Evolutionary conservation across 208 protist genomes (phyloP).

Genomic region (Crithidia expoeki): DNA sequence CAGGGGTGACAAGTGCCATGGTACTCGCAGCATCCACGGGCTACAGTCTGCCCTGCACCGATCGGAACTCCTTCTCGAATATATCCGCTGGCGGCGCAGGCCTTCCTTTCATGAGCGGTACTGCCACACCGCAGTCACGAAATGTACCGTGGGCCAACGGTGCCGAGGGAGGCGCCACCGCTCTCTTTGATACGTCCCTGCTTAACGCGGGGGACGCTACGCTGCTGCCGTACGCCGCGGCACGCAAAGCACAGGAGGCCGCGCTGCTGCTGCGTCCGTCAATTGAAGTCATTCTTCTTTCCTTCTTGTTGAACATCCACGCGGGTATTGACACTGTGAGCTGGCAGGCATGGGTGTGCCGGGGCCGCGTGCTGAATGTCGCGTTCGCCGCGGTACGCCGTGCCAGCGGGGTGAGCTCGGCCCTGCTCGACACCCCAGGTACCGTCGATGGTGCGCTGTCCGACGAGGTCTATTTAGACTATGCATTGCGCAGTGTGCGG

Average conservation of each 20-base stretch:
- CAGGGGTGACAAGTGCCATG: constrained; percentile 13
- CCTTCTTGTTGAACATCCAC: constrained; percentile 58
- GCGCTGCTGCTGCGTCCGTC: constrained; percentile 57
- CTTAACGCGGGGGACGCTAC: constrained; percentile 3
- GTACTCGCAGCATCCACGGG: constrained; percentile 12
- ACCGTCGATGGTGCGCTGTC: constrained; percentile 65
- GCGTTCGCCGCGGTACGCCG: constrained; percentile 39
- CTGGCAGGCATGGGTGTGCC: constrained; percentile 43
- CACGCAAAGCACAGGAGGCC: constrained; percentile 35
- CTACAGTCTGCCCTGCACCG: not conserved
- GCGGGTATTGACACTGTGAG: constrained; percentile 18
- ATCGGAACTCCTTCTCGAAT: not conserved
- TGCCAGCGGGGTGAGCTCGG: constrained; percentile 46
- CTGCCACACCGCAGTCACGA: not conserved
- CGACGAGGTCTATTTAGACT: constrained; percentile 81
- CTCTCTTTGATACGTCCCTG: not conserved
- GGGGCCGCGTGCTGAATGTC: constrained; percentile 28
- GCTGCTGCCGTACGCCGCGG: constrained; percentile 38
- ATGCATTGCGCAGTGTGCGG: constrained; percentile 46
- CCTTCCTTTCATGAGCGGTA: not conserved
- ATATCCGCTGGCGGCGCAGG: too few species aligned
- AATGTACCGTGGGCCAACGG: not conserved
- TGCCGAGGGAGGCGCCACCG: not conserved
- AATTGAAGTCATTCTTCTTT: constrained; percentile 50
- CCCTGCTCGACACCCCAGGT: constrained; percentile 63